Conservation (phyloP, 2,329 filamentous ascomycete species). For the Phyllosticta ampelicida region DNA sequence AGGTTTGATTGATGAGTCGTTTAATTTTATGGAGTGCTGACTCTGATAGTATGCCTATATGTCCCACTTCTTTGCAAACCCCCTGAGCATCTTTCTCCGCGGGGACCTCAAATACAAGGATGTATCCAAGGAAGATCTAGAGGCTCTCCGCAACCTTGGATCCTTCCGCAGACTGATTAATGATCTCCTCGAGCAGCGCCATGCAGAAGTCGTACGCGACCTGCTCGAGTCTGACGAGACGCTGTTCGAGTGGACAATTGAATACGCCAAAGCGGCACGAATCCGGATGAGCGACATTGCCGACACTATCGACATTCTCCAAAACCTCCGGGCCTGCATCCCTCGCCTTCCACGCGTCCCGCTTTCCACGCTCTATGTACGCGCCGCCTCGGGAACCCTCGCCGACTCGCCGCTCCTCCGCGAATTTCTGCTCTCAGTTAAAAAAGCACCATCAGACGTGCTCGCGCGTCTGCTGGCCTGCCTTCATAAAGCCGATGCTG, state of each 20-base stretch:
- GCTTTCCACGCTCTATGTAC: constrained; percentile 46
- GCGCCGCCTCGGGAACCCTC: constrained; percentile 49
- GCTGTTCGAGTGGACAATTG: constrained; percentile 38
- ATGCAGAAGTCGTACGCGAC: constrained; percentile 35
- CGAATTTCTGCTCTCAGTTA: constrained; percentile 47
- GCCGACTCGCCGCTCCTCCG: constrained; percentile 40
- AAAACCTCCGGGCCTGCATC: constrained; percentile 26
- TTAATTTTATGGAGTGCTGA: constrained; percentile 13
- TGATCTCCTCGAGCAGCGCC: constrained; percentile 27
- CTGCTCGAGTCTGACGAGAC: constrained; percentile 51
- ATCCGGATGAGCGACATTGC: constrained; percentile 32
- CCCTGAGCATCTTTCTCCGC: constrained; percentile 53
- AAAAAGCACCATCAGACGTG: constrained; percentile 48
- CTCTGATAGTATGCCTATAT: constrained; percentile 62
- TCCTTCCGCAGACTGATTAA: constrained; percentile 49
- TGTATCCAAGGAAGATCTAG: constrained; percentile 51
- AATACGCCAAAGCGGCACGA: constrained; percentile 25
- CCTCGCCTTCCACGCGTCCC: constrained; percentile 26
- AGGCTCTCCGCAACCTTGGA: constrained; percentile 55
- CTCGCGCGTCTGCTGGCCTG: constrained; percentile 34
- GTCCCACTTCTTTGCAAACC: constrained; percentile 75
- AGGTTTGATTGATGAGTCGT: constrained; percentile 37
- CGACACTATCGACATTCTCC: constrained; percentile 24
- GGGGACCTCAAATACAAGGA: constrained; percentile 23
- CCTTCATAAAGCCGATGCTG: constrained; percentile 15